A percentile compares a stretch with the other conserved stretches of the same genome.
Evolutionary conservation across 2,329 filamentous ascomycete genomes (phyloP).

Genomic region (Colletotrichum liaoningense): DNA sequence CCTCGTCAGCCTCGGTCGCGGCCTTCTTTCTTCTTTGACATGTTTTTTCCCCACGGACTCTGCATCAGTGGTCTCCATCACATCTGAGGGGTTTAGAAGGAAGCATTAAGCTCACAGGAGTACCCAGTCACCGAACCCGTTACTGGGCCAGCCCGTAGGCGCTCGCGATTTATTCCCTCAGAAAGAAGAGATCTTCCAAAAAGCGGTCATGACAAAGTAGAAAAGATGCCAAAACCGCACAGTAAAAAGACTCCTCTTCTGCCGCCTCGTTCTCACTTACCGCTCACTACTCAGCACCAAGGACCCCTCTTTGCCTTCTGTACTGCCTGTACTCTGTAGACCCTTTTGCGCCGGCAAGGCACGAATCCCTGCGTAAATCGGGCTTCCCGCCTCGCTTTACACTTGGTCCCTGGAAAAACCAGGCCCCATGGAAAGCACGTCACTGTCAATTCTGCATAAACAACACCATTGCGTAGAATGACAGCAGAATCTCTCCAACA

Average conservation of each 20-base stretch:
- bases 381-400: slow-evolving; percentile 27
- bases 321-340: background rate
- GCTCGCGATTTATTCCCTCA: background rate
- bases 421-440: slow-evolving; percentile 22
- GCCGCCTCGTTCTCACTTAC: background rate
- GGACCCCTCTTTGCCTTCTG: background rate
- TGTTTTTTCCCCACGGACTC: background rate
- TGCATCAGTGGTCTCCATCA: background rate
- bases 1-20: slow-evolving; percentile 17
- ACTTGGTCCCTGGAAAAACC: background rate
- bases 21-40: background rate
- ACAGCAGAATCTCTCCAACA: background rate
- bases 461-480: slow-evolving; percentile 25
- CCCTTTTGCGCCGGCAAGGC: background rate
- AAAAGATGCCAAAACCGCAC: too few relatives aligned
- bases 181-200: background rate
- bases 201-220: slow-evolving; percentile 3
- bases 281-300: background rate
- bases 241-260: background rate
- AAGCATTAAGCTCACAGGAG: background rate
- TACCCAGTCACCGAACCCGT: background rate
- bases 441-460: slow-evolving; percentile 24
- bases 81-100: background rate
- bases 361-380: slow-evolving; percentile 33
- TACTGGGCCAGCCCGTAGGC: background rate